Conservation (phyloP, 2,329 filamentous ascomycete species). For the Zelopaecilomyces penicillatus region DNA sequence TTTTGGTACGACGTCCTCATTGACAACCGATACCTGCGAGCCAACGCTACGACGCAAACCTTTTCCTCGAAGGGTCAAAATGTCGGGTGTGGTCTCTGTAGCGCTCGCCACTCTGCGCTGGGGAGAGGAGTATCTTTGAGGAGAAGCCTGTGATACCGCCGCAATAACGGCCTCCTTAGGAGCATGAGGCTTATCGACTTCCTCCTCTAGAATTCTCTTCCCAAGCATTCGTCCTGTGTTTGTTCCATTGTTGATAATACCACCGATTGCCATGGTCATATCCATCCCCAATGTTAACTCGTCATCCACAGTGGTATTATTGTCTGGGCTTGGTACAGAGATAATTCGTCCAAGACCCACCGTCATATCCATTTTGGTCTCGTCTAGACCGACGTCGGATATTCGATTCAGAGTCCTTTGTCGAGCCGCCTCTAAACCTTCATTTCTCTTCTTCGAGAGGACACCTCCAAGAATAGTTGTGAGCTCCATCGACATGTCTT, state of each 20-base stretch:
- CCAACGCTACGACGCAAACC: slow-evolving; percentile 39
- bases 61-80: slow-evolving; percentile 44
- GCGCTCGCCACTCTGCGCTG: slow-evolving; percentile 23
- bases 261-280: slow-evolving; percentile 55
- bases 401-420: slow-evolving; percentile 21
- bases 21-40: slow-evolving; percentile 20
- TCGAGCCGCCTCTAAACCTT: slow-evolving; percentile 11
- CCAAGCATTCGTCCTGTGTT: slow-evolving; percentile 28
- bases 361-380: slow-evolving; percentile 47
- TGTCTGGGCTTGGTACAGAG: slow-evolving; percentile 19
- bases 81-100: slow-evolving; percentile 36
- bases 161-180: slow-evolving; percentile 29
- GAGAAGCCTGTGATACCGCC: slow-evolving; percentile 15
- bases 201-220: slow-evolving; percentile 51
- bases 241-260: slow-evolving; percentile 42
- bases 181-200: slow-evolving; percentile 41
- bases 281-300: slow-evolving; percentile 54
- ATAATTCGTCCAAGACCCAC: slow-evolving; percentile 48
- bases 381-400: slow-evolving; percentile 20
- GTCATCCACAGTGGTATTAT: slow-evolving; percentile 14
- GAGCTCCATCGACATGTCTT: slow-evolving; percentile 74
- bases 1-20: slow-evolving; percentile 8
- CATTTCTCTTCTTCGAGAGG: slow-evolving; percentile 24
- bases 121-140: slow-evolving; percentile 11
- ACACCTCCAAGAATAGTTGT: slow-evolving; percentile 57